Evolutionary conservation across 306 rosid species (phyloP).

Genomic region (Cicer pinnatifidum): DNA sequence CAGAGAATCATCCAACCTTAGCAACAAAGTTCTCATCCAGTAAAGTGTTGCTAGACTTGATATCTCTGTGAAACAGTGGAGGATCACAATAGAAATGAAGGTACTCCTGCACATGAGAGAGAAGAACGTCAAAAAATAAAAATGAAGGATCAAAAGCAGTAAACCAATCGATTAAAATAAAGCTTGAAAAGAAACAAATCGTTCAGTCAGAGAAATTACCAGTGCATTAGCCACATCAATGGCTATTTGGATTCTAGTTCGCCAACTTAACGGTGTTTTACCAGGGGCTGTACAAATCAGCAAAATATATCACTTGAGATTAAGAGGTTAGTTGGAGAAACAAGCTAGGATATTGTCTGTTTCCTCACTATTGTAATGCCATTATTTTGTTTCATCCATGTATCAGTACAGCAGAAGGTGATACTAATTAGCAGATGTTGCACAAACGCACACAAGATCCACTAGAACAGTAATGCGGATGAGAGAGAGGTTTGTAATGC

Average conservation of each 20-base stretch:
- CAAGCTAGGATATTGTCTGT: slow-evolving; percentile 24
- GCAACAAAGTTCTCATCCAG: slow-evolving; percentile 88
- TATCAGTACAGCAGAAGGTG: slow-evolving; percentile 25
- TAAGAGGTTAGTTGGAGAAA: slow-evolving; percentile 39
- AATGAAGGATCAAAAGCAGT: slow-evolving; percentile 10
- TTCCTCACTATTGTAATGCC: slow-evolving; percentile 18
- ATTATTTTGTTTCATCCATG: background rate
- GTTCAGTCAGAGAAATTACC: slow-evolving; percentile 57
- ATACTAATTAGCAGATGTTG: slow-evolving; percentile 26
- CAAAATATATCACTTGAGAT: slow-evolving; percentile 35
- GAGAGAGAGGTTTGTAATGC: slow-evolving; percentile 23
- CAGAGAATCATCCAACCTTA: slow-evolving; percentile 61
- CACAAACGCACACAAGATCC: slow-evolving; percentile 40
- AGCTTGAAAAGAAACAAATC: slow-evolving; percentile 32
- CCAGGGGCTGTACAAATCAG: slow-evolving; percentile 65
- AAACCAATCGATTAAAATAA: slow-evolving; percentile 17
- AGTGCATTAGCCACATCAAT: slow-evolving; percentile 95
- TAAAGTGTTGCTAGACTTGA: slow-evolving; percentile 93
- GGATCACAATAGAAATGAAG: slow-evolving; percentile 98
- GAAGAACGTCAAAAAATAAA: slow-evolving; percentile 27
- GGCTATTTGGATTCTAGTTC: slow-evolving; percentile 81
- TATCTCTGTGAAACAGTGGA: slow-evolving; percentile 94
- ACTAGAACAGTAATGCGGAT: slow-evolving; percentile 17
- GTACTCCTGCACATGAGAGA: slow-evolving; percentile 77
- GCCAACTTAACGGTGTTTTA: slow-evolving; percentile 86